Evolutionary conservation across 345 rosid genomes (phyloP).

Genomic region (Eucalyptus cloeziana): DNA sequence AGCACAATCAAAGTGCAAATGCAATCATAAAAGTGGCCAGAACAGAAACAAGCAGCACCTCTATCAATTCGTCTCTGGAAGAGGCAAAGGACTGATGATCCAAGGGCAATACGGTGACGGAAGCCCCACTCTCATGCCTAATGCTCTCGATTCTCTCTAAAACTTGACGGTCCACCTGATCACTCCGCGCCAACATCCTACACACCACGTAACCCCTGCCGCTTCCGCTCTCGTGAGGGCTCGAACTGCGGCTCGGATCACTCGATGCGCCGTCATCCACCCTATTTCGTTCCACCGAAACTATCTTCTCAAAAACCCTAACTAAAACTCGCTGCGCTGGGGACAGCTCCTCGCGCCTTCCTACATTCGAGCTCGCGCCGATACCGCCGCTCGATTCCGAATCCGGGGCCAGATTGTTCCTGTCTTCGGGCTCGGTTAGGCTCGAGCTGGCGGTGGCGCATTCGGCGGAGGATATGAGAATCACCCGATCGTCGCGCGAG

Average conservation of each 20-base stretch:
- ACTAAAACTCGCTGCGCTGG: conserved; percentile 40
- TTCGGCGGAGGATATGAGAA: conserved; percentile 1
- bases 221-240: conserved; percentile 11
- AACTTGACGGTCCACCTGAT: conserved; percentile 26
- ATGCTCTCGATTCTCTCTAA: conserved; percentile 56
- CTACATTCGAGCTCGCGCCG: background rate
- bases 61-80: conserved; percentile 47
- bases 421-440: background rate
- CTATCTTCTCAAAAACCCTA: conserved; percentile 57
- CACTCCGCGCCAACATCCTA: conserved; percentile 36
- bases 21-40: background rate
- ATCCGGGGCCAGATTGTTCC: background rate
- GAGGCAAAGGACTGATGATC: conserved; percentile 49
- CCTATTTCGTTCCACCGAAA: conserved; percentile 28
- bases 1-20: background rate
- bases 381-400: background rate
- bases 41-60: conserved; percentile 13
- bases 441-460: background rate
- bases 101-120: conserved; percentile 23
- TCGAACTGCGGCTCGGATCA: background rate
- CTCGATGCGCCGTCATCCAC: background rate
- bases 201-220: conserved; percentile 28
- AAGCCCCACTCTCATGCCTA: conserved; percentile 39
- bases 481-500: conserved; percentile 15
- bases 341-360: conserved; percentile 17